Conservation (phyloP, 345 rosid genomes). For the Bruguiera parviflora region DNA sequence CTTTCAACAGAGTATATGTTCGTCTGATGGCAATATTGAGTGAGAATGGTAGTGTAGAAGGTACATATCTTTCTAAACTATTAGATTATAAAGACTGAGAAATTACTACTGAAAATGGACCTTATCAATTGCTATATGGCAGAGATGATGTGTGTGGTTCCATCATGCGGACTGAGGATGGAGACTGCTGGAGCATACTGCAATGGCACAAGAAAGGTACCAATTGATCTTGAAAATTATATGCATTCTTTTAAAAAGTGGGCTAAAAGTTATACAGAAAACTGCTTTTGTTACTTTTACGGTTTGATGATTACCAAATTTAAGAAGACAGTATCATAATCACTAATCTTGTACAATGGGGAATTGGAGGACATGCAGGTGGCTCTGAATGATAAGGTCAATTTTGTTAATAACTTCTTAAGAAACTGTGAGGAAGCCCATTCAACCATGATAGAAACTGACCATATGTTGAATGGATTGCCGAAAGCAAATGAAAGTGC, state of each 20-base stretch:
- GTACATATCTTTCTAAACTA: conserved; percentile 31
- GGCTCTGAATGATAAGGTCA: conserved; percentile 35
- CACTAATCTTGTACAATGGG: conserved; percentile 9
- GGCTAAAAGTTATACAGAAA: background rate
- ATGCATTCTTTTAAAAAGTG: background rate
- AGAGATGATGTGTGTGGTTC: conserved; percentile 38
- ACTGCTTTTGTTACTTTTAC: background rate
- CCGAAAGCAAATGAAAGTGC: conserved; percentile 61
- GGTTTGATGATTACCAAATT: background rate
- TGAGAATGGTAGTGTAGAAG: conserved; percentile 36
- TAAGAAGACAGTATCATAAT: background rate
- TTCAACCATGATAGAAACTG: conserved; percentile 76
- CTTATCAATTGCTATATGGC: conserved; percentile 27
- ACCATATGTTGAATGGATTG: conserved; percentile 55
- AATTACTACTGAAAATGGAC: conserved; percentile 11
- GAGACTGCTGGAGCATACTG: conserved; percentile 31
- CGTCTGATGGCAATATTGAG: conserved; percentile 27
- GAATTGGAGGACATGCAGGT: conserved; percentile 36
- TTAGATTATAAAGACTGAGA: conserved; percentile 14
- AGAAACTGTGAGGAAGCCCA: conserved; percentile 61
- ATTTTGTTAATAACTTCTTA: conserved; percentile 45
- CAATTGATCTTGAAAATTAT: conserved; percentile 10
- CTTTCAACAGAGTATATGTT: conserved; percentile 36
- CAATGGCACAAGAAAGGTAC: conserved; percentile 37
- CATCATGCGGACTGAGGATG: conserved; percentile 33